These are phyloP conservation scores for Chrysochromulina parva DNA, from an alignment of 78 protist species.

Conservation along the genomic window DNA sequence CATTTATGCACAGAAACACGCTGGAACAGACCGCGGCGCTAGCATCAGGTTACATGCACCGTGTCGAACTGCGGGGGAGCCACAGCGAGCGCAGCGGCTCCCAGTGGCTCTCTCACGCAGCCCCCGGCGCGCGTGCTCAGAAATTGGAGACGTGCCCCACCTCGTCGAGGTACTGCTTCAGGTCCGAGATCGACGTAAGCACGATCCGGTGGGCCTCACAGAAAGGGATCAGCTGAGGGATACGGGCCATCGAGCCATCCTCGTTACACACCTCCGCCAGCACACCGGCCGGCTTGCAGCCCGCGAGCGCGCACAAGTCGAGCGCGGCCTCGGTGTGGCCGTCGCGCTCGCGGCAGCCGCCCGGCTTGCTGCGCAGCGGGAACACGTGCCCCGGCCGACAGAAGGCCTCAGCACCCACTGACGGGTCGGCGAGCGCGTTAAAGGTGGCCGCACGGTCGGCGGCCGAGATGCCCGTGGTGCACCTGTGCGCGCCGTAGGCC, in stretches of 20 bases:
- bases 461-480: constrained; percentile 69
- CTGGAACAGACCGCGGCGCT: no score
- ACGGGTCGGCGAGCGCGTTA: constrained; percentile 54
- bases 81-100: no score
- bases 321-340: constrained; percentile 76
- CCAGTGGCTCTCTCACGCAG: no score
- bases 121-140: no score
- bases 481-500: neutral
- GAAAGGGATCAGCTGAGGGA: constrained; percentile 34
- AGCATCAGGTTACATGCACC: no score
- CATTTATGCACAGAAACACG: no score
- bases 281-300: constrained; percentile 16
- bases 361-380: constrained; percentile 54
- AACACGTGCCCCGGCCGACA: constrained; percentile 69
- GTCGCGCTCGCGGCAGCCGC: constrained; percentile 56
- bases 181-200: constrained; percentile 59
- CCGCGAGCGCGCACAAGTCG: constrained; percentile 12
- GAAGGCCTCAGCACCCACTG: constrained; percentile 7
- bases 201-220: constrained; percentile 25
- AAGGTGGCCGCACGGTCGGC: constrained; percentile 56
- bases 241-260: constrained; percentile 58
- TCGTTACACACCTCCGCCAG: constrained; percentile 41
- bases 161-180: constrained; percentile 14
- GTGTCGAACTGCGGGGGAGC: no score
- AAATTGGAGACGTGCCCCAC: no score